phyloP scores from a whole-genome alignment of 2,329 filamentous ascomycete species.

The Bipolaris bicolor region DNA sequence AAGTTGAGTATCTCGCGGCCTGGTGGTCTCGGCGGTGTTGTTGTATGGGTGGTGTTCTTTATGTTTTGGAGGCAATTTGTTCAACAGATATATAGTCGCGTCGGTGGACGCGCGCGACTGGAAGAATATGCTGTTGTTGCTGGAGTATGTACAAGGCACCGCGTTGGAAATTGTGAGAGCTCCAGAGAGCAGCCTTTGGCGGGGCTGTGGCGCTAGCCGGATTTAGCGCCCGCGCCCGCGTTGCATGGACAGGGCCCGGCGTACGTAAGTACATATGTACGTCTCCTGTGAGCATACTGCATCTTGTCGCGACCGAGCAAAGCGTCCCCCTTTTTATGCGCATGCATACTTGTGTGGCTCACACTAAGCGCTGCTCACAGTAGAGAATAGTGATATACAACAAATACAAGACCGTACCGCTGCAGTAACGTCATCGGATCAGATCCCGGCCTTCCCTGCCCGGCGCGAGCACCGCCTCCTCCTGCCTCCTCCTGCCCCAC shows the following conservation, averaged over 20 bases:
- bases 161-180: slow-evolving; percentile 23
- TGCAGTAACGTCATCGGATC: slow-evolving; percentile 17
- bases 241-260: slow-evolving; percentile 27
- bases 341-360: not conserved
- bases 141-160: not conserved
- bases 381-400: not conserved
- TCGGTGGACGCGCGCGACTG: not conserved
- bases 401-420: not conserved
- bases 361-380: not conserved
- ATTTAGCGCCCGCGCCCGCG: slow-evolving; percentile 25
- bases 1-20: slow-evolving; percentile 1
- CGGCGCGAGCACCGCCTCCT: slow-evolving; percentile 33
- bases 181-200: slow-evolving; percentile 30
- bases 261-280: not conserved
- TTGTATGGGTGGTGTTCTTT: not conserved
- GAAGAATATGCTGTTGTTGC: not conserved
- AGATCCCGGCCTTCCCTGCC: slow-evolving; percentile 31
- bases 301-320: slow-evolving; percentile 15
- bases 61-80: not conserved
- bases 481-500: slow-evolving; percentile 36
- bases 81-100: not conserved
- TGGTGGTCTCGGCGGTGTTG: not conserved
- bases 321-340: slow-evolving; percentile 13
- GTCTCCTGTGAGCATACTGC: not conserved
- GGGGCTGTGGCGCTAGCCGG: slow-evolving; percentile 36